These are phyloP conservation scores for Heterobasidion occidentale DNA, from an alignment of 1,284 basidiomycete genomes.

Conservation along the genomic window DNA sequence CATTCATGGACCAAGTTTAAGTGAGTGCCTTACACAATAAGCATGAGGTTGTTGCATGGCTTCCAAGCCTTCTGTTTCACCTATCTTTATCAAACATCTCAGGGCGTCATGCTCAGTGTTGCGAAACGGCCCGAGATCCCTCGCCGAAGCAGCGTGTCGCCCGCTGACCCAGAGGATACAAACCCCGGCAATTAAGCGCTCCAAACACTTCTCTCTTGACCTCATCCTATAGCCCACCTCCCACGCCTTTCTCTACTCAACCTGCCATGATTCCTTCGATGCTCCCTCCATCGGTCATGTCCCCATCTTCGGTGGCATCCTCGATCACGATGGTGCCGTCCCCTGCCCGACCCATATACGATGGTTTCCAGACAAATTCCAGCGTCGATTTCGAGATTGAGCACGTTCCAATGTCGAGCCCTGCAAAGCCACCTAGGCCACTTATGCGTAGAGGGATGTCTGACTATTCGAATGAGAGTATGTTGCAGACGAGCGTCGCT, in stretches of 20 bases:
- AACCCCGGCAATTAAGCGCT: background rate
- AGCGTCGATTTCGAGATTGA: conserved; percentile 47
- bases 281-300: conserved; percentile 4
- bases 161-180: background rate
- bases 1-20: too few species aligned
- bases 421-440: conserved; percentile 14
- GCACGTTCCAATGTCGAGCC: conserved; percentile 26
- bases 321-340: conserved; percentile 12
- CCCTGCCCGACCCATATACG: conserved; percentile 13
- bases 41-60: background rate
- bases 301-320: background rate
- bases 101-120: background rate
- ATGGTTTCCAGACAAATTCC: conserved; percentile 23
- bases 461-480: conserved; percentile 38
- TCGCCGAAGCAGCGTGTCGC: background rate
- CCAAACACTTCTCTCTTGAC: background rate
- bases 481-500: conserved; percentile 49
- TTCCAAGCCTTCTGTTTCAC: background rate
- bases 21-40: background rate
- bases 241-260: background rate
- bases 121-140: background rate
- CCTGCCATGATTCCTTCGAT: background rate
- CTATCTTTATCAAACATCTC: background rate
- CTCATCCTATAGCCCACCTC: background rate
- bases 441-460: conserved; percentile 20